Conservation (phyloP, 495 filamentous ascomycete genomes). For the Lindgomyces ingoldianus region DNA sequence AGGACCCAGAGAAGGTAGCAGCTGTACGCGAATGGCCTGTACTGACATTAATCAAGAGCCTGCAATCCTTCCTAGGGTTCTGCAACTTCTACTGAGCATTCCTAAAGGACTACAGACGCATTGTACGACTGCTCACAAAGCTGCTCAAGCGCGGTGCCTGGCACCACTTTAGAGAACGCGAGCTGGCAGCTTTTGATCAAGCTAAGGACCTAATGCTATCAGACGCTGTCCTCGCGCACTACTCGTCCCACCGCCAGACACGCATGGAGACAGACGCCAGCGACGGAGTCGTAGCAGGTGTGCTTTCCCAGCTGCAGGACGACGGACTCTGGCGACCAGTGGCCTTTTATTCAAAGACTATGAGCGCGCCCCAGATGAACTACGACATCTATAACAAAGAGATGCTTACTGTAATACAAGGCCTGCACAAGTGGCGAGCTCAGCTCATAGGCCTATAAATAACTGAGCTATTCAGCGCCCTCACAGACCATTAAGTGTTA, state of each 20-base stretch:
- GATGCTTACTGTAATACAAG: conserved; percentile 44
- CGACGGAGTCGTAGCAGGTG: conserved; percentile 28
- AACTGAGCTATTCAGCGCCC: conserved; percentile 31
- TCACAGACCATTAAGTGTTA: conserved; percentile 44
- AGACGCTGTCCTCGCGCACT: conserved; percentile 37
- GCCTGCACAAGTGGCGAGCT: conserved; percentile 41
- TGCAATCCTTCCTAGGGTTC: conserved; percentile 44
- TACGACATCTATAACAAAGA: conserved; percentile 46
- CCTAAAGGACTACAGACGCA: conserved; percentile 36
- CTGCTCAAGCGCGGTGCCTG: conserved; percentile 37
- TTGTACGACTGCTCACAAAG: conserved; percentile 19
- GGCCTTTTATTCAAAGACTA: conserved; percentile 42
- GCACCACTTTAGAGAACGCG: conserved; percentile 50
- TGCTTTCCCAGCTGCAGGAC: conserved; percentile 37
- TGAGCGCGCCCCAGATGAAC: conserved; percentile 28
- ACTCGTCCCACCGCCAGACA: conserved; percentile 34
- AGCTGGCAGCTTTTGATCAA: neutral
- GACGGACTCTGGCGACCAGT: conserved; percentile 33
- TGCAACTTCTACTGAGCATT: conserved; percentile 46
- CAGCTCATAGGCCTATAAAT: conserved; percentile 32
- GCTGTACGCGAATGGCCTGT: neutral
- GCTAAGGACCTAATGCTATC: conserved; percentile 51
- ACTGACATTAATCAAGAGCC: conserved; percentile 10
- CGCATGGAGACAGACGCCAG: conserved; percentile 16
- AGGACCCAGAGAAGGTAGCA: conserved; percentile 4